Evolutionary conservation across 1,139 yeast genomes (phyloP).

Genomic region (Magnusiomyces tetraspermus): DNA sequence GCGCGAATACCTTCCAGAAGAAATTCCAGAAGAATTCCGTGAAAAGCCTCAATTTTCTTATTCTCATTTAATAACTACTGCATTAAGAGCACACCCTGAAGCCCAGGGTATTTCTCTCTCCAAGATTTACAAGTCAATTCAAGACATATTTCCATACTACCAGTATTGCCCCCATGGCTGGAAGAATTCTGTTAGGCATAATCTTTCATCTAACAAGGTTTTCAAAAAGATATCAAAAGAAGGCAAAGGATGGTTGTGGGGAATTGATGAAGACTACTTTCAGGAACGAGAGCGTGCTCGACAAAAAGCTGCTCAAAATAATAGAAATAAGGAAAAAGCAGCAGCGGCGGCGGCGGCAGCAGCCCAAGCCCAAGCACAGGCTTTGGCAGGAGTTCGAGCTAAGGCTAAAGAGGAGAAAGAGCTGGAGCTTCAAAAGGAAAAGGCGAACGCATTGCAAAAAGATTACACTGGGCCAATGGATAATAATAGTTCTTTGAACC

Average conservation of each 20-base stretch:
- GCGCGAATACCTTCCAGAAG: conserved; percentile 37
- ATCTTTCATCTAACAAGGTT: conserved; percentile 72
- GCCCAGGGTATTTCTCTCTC: conserved; percentile 70
- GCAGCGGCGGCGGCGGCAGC: conserved; percentile 27
- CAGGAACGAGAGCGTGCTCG: conserved; percentile 71
- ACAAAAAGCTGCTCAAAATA: conserved; percentile 37
- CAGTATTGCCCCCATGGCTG: conserved; percentile 94
- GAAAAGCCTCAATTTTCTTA: conserved; percentile 75
- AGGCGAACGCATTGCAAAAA: background rate
- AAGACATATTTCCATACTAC: conserved; percentile 82
- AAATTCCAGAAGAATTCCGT: conserved; percentile 79
- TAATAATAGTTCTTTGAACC: background rate
- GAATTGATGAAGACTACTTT: conserved; percentile 73
- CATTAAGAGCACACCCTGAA: conserved; percentile 55
- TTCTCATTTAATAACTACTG: conserved; percentile 69
- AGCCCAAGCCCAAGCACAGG: conserved; percentile 23
- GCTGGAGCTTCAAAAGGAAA: conserved; percentile 1
- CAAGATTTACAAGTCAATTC: conserved; percentile 78
- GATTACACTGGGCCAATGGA: background rate
- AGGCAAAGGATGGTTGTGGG: conserved; percentile 91
- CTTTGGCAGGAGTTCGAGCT: conserved; percentile 18
- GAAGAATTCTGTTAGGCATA: conserved; percentile 91
- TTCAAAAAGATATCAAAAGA: conserved; percentile 69
- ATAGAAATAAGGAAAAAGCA: conserved; percentile 23
- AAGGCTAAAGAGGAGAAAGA: conserved; percentile 1